Base-by-base conservation (phyloP, 768 basidiomycete genomes). In the Jaapia argillacea region DNA sequence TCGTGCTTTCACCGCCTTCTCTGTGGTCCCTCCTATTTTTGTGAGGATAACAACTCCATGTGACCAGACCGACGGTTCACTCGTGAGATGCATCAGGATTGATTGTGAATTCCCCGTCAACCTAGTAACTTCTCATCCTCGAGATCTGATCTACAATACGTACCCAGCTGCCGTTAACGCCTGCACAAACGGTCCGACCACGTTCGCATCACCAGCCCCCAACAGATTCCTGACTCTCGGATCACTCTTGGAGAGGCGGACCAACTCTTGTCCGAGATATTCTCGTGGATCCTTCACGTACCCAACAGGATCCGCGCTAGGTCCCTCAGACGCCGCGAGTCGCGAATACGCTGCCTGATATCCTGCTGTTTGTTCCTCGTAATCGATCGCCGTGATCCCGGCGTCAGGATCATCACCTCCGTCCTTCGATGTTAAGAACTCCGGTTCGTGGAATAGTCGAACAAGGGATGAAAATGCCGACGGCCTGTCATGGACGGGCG, bases 291-390 rank as follows among this genome's bases (percentile, higher is more conserved):
- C 69, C 16, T 61, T 63, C 2, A 80, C 70, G 53, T 81, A 75
- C 7, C 63, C 71, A 6, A 81, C 75, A 0, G 80, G 79, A 57
- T 90, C 87, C 1, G 57, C 60, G 33, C 70, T 67, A 0, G 59
- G 59, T 1, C 61, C 63, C 50, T 87, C 85, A 1, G 83, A 81
- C 1, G 94, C 87, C 0, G 91, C 93, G 14, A 97, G 72, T 26
- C 85, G 77, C 41, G 91, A 91, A 65, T 93, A 98, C 3, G 90
- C 86, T 0, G 90, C 88, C 56, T 98, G 96, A 62, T 97, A 97
- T 1, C 91, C 88, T 4, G 84, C 83, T 2, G 75, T 73, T 57
- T 87, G 85, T 56, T 97, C 93, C 56, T 97, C 94, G 48, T 79
- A 81, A 57, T 97, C 94, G 37, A 96, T 78, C 42, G 75, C 77